phyloP scores from a whole-genome alignment of 2,329 filamentous ascomycete species.

The Colletotrichum tropicale region DNA sequence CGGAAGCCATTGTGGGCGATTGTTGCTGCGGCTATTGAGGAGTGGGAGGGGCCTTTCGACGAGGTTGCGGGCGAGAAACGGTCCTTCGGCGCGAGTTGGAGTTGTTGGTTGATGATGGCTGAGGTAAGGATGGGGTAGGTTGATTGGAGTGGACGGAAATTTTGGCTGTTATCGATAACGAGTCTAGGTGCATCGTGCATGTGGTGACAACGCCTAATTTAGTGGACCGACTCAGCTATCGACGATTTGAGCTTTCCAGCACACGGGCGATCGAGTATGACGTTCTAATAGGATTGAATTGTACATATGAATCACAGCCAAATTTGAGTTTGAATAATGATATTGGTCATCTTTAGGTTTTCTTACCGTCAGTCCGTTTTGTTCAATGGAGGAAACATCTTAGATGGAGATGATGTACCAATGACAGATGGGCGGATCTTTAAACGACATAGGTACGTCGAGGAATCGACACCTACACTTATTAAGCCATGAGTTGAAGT shows the following conservation, averaged over 20 bases:
- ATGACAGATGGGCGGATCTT: background rate
- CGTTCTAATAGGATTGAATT: background rate
- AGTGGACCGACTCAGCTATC: background rate
- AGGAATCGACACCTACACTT: background rate
- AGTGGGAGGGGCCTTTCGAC: background rate
- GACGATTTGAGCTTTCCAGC: background rate
- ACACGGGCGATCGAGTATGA: background rate
- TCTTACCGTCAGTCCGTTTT: background rate
- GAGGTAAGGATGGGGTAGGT: background rate
- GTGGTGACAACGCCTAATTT: background rate
- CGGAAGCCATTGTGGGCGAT: background rate
- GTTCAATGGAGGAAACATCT: background rate
- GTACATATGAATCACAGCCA: background rate
- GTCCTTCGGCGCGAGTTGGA: background rate
- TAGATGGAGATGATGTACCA: background rate
- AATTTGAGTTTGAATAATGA: background rate
- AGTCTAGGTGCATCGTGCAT: background rate
- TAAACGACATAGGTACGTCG: background rate
- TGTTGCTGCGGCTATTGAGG: background rate
- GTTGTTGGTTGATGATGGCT: background rate
- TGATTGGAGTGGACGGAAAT: constrained; percentile 4
- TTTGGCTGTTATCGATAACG: constrained; percentile 20
- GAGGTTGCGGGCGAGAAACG: background rate
- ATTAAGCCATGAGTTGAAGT: background rate
- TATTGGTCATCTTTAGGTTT: background rate